phyloP scores from a whole-genome alignment of 2,329 filamentous ascomycete genomes.

The Fusarium sp. region DNA sequence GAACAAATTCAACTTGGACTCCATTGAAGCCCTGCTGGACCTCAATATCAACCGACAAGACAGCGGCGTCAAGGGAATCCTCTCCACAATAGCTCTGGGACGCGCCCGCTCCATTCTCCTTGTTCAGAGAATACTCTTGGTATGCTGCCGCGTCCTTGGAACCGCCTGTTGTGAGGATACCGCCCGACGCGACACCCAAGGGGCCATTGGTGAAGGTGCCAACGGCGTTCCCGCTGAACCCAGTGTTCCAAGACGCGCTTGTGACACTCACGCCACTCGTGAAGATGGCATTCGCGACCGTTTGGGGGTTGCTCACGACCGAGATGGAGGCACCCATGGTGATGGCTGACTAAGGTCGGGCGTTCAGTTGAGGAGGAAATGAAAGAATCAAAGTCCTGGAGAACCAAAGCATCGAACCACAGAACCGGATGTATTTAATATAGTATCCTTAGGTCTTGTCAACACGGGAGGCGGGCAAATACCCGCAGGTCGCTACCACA shows the following conservation, averaged over 20 bases:
- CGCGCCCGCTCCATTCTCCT: background rate
- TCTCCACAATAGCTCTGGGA: background rate
- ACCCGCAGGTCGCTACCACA: too few species aligned
- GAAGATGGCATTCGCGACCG: background rate
- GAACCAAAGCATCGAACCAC: background rate
- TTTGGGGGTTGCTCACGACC: background rate
- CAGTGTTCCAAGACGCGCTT: background rate
- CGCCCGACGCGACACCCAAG: background rate
- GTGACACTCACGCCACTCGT: background rate
- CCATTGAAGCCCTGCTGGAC: background rate
- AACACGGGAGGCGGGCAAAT: background rate
- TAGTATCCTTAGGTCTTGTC: background rate
- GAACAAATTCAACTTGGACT: background rate
- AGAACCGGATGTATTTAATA: background rate
- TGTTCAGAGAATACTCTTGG: background rate
- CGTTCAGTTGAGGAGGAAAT: background rate
- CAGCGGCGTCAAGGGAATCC: background rate
- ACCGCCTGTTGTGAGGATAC: background rate
- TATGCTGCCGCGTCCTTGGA: background rate
- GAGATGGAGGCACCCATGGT: background rate
- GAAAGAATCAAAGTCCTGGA: background rate
- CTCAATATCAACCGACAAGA: background rate
- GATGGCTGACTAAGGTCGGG: too few species aligned
- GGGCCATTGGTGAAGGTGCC: conserved; percentile 47
- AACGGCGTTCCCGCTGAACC: conserved; percentile 55